Evolutionary conservation across 1,284 basidiomycete species (phyloP).

Genomic region (Prillingera fragicola): DNA sequence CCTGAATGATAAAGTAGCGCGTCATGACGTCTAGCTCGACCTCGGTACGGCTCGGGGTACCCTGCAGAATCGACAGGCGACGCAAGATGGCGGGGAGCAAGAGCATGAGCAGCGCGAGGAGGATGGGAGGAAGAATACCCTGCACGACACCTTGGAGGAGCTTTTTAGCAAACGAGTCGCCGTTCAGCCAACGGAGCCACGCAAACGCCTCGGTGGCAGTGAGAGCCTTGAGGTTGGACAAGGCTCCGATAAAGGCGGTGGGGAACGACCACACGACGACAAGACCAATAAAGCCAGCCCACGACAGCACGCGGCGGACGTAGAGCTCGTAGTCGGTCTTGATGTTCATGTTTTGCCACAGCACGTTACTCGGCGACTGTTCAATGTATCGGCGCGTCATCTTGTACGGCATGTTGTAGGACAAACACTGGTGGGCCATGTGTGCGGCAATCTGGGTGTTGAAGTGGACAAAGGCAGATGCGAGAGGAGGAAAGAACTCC

Average conservation of each 20-base stretch:
- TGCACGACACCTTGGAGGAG: slow-evolving; percentile 59
- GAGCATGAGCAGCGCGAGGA: slow-evolving; percentile 64
- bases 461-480: slow-evolving; percentile 88
- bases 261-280: slow-evolving; percentile 65
- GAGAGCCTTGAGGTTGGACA: slow-evolving; percentile 52
- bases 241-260: slow-evolving; percentile 50
- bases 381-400: slow-evolving; percentile 65
- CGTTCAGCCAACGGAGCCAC: slow-evolving; percentile 62
- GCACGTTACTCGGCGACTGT: slow-evolving; percentile 64
- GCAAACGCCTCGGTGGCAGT: slow-evolving; percentile 46
- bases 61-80: slow-evolving; percentile 62
- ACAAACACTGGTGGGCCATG: slow-evolving; percentile 64
- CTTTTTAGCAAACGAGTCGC: slow-evolving; percentile 30
- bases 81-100: slow-evolving; percentile 64
- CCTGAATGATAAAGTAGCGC: slow-evolving; percentile 67
- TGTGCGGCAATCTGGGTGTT: slow-evolving; percentile 65
- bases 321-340: slow-evolving; percentile 77
- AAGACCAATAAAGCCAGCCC: slow-evolving; percentile 55
- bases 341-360: slow-evolving; percentile 61
- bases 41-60: slow-evolving; percentile 64
- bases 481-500: slow-evolving; percentile 59
- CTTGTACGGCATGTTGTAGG: slow-evolving; percentile 65
- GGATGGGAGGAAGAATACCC: slow-evolving; percentile 60
- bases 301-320: slow-evolving; percentile 53
- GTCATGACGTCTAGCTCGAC: slow-evolving; percentile 70